Base-by-base conservation (phyloP, 139 green algal genomes). In the Chlamydomonas incerta region DNA sequence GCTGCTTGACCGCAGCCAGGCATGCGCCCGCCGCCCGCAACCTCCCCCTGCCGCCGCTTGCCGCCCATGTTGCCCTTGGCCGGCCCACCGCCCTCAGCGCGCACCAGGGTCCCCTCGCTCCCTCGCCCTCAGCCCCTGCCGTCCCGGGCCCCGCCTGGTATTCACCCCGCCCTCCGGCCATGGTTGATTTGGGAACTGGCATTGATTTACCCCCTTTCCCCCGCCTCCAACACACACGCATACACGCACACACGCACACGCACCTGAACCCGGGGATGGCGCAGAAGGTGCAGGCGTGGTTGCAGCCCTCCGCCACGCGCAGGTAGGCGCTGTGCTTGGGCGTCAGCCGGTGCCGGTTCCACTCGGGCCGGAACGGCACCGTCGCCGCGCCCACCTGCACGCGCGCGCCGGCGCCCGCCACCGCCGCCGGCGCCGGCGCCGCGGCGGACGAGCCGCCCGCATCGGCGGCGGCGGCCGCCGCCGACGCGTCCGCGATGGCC, bases 241-340 rank as follows among this genome's bases (percentile, higher is more conserved):
- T 58, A 58, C n/a, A 50, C 60, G 2, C 60, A 20, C 24, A 2
- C 26, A 14, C 66, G 1, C 66, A 3, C 66, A 8, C 66, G 2
- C 57, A 91, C 88, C 88, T 87, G 87, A 90, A 98, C 35, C 91
- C 90, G 6, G 96, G 96, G 72, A 99, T 99, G 26, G 95, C 93
- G 77, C 96, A 99, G 89, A 99, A 99, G 62, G 92, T 97, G 93
- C 96, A 99, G 14, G 92, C 92, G 85, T 98, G 96, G 91, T 95
- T 94, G 93, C 96, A 99, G 20, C 96, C 96, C 88, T 99, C 96
- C 6, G 96, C 95, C 57, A 99, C 95, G 4, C 95, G 91, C 75
- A 99, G 90, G 87, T 99, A 99, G 14, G 96, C 96, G 23, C 90
- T 95, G 91, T 99, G 96, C 8, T 46, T 55, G 1, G 96, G 94